A percentile compares a stretch with the other conserved stretches of the same genome.
phyloP scores from a whole-genome alignment of 139 green algal genomes.

The Eudorina sp. region DNA sequence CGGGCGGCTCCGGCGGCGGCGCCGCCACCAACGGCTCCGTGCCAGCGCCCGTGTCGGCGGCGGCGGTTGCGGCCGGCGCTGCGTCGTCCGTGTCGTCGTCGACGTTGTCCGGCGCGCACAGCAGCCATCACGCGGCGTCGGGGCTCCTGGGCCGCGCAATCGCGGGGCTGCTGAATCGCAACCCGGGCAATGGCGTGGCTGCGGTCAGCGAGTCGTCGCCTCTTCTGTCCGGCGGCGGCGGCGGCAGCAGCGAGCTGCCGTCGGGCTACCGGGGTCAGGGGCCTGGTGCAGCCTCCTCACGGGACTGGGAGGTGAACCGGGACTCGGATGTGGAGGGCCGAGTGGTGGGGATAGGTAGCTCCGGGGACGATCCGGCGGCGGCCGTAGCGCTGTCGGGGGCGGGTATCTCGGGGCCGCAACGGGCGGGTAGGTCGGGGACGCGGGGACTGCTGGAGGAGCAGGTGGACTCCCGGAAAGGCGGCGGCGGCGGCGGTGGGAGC shows the following conservation, averaged over 20 bases:
- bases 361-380: background rate
- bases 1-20: background rate
- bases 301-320: background rate
- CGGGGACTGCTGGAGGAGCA: background rate
- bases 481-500: background rate
- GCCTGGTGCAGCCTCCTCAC: too few relatives aligned
- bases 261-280: too few relatives aligned
- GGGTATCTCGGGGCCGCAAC: constrained; percentile 14
- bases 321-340: background rate
- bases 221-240: background rate
- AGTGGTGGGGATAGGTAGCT: background rate
- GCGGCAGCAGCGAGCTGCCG: too few relatives aligned
- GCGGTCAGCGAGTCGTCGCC: background rate
- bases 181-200: background rate
- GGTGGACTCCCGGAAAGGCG: too few relatives aligned
- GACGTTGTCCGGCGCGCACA: background rate
- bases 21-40: background rate
- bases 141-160: background rate
- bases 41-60: background rate
- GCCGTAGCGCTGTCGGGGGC: constrained; percentile 23
- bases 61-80: background rate
- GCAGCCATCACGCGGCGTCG: background rate
- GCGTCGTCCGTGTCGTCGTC: background rate
- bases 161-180: background rate
- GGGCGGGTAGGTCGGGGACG: background rate